phyloP scores from a whole-genome alignment of 306 rosid genomes.

The Prunus dulcis region DNA sequence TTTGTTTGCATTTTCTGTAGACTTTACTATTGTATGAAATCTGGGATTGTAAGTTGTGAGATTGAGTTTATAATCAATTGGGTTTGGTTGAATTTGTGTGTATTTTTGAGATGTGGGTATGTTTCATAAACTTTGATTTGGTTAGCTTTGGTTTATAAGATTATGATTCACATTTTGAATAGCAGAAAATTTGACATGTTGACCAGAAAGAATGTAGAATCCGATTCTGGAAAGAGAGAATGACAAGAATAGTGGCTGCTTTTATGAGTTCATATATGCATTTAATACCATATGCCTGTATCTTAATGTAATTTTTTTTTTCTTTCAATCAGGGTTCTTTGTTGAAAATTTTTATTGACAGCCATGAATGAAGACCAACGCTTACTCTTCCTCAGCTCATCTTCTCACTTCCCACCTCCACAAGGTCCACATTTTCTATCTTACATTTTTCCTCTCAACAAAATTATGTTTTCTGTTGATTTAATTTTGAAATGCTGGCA shows the following conservation, averaged over 20 bases:
- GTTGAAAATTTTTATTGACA: neutral
- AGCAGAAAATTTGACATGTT: neutral
- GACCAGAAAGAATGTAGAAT: neutral
- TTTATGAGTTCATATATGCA: neutral
- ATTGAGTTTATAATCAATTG: neutral
- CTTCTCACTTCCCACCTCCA: conserved; percentile 56
- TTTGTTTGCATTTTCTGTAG: neutral
- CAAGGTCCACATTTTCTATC: conserved; percentile 35
- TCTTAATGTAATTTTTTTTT: neutral
- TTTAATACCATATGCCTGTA: too few relatives aligned
- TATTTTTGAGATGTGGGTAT: neutral
- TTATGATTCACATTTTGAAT: neutral
- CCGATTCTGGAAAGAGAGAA: neutral
- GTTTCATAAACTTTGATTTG: neutral
- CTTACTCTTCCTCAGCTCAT: conserved; percentile 50
- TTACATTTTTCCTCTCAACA: neutral
- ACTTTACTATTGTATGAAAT: neutral
- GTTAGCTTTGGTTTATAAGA: neutral
- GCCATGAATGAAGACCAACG: conserved; percentile 63
- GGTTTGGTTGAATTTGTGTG: neutral
- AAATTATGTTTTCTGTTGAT: neutral
- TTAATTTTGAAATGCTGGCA: neutral
- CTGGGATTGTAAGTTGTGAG: neutral
- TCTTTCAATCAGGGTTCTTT: conserved; percentile 1
- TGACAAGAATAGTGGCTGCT: neutral